Conservation (phyloP, 2,329 filamentous ascomycete genomes). For the Fusarium compactum region DNA sequence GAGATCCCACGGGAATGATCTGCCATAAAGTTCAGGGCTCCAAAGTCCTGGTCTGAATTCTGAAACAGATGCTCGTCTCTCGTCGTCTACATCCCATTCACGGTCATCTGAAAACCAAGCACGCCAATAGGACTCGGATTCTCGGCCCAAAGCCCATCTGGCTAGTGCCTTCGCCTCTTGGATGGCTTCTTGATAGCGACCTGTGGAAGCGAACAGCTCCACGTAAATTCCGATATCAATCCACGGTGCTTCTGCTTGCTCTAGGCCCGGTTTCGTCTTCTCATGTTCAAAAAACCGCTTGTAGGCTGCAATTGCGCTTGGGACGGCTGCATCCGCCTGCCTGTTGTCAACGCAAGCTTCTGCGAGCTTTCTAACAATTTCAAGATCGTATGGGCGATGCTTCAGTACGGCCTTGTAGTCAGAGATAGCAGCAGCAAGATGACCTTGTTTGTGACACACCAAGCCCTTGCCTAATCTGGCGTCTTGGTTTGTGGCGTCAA, state of each 20-base stretch:
- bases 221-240: slow-evolving; percentile 87
- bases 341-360: slow-evolving; percentile 68
- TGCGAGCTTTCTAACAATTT: slow-evolving; percentile 66
- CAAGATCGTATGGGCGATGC: slow-evolving; percentile 65
- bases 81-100: slow-evolving; percentile 85
- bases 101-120: slow-evolving; percentile 77
- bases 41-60: slow-evolving; percentile 70
- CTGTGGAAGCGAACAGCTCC: slow-evolving; percentile 78
- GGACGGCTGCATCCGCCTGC: slow-evolving; percentile 55
- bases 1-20: slow-evolving; percentile 82
- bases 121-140: slow-evolving; percentile 83
- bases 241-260: slow-evolving; percentile 70
- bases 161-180: slow-evolving; percentile 76
- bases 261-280: slow-evolving; percentile 48
- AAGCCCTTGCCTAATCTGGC: slow-evolving; percentile 71
- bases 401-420: slow-evolving; percentile 69
- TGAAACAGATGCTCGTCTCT: slow-evolving; percentile 72
- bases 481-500: slow-evolving; percentile 67
- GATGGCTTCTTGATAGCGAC: slow-evolving; percentile 74
- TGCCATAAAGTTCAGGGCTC: slow-evolving; percentile 72
- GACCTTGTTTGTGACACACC: slow-evolving; percentile 67
- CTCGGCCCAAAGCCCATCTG: slow-evolving; percentile 85
- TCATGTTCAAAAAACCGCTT: slow-evolving; percentile 60
- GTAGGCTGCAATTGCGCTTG: slow-evolving; percentile 63
- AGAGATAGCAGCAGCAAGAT: slow-evolving; percentile 64